phyloP scores from a whole-genome alignment of 345 rosid species.

The Syzygium oleosum region DNA sequence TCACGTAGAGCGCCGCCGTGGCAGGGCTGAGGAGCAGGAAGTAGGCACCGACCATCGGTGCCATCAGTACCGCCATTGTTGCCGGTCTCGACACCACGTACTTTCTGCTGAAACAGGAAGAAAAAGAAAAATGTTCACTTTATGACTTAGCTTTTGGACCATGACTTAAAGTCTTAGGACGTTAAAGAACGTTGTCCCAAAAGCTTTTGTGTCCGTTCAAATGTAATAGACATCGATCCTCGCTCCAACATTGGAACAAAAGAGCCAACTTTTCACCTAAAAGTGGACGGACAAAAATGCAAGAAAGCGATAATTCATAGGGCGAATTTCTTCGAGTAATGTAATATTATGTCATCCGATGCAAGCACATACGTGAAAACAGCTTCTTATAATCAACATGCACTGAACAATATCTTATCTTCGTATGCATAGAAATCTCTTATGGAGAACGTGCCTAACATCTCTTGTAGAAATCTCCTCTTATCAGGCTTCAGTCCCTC shows the following conservation, averaged over 20 bases:
- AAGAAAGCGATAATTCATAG: neutral
- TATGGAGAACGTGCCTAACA: neutral
- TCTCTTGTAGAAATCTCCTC: neutral
- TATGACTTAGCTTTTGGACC: neutral
- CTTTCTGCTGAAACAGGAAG: conserved; percentile 27
- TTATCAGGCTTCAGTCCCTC: too few relatives aligned
- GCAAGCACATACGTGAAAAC: neutral
- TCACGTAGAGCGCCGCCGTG: conserved; percentile 29
- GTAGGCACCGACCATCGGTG: conserved; percentile 56
- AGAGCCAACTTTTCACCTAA: neutral
- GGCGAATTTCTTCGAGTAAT: neutral
- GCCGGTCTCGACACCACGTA: conserved; percentile 48
- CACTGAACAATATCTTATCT: neutral
- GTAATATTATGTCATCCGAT: neutral
- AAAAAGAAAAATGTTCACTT: neutral
- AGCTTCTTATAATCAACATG: neutral
- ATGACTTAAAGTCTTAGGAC: neutral
- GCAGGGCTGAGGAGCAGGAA: conserved; percentile 39
- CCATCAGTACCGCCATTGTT: conserved; percentile 41
- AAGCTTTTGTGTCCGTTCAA: neutral
- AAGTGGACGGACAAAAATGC: neutral
- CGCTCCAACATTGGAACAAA: neutral
- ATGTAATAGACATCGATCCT: neutral
- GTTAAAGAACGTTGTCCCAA: neutral
- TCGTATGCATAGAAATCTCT: neutral